Base-by-base conservation (phyloP, 306 rosid genomes). In the Glycine soja region DNA sequence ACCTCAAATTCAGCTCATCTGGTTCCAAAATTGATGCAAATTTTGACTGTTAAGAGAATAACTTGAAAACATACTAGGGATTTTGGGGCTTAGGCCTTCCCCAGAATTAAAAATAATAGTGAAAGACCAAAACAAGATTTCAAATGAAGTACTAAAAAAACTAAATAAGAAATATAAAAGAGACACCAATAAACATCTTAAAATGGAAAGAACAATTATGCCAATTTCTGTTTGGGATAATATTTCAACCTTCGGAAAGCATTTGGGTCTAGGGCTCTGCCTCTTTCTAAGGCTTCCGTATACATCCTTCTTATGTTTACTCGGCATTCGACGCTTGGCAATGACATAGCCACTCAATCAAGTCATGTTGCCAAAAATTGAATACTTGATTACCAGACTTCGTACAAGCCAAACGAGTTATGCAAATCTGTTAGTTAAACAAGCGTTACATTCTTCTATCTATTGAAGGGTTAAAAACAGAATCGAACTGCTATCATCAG, bases 381-480 rank as follows among this genome's bases (percentile, higher is more conserved):
- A 59, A 58, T 45, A 74, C 70, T 61, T 69, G 56, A 69, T 51
- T 43, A 45, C 68, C 81, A 53, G 66, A 46, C 80, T 79, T 67
- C 54, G 57, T 57, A 67, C 80, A 73, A 1, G 24, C 45, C 62
- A 43, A 76, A 47, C 70, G 16, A 53, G 78, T 51, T 57, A 67
- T 56, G 53, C 72, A 46, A 8, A n/a, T 66, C 12, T 63, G n/a
- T 77, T 53, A 48, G n/a, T 77, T 53, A 68, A 54, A 53, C 47
- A 77, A 16, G 38, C 5, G 71, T 77, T 50, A 64, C 34, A 72
- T 52, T 77, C 70, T 52, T 77, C 70, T 42, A 74, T 14, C 62
- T 30, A 71, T 34, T 10, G n/a, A 47, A 46, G 68, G 34, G 18
- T 54, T 4, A 16, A 11, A 30, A 13, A 13, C 11, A 59, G n/a